Evolutionary conservation across 805 yeast genomes (phyloP), one percentile per base, ranked within the genome.

Genomic region (Candida sphagnicola): DNA sequence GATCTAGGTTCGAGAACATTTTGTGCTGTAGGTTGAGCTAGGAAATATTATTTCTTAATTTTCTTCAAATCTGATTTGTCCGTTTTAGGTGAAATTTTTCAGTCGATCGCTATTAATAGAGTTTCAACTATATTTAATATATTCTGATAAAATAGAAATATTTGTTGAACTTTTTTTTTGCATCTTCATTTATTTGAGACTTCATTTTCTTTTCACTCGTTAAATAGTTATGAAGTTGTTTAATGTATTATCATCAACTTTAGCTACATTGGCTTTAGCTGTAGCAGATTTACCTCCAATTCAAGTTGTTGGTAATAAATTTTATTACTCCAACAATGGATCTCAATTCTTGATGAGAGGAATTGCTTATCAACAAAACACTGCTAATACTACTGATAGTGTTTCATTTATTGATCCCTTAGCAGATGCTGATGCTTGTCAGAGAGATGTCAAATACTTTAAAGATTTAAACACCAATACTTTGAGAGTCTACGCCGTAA

Each of bases 261-360:
- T 44, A 21, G 31, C 41, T 23, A 21, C 43, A 6, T 28, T 40
- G 16, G 40, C 36, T 8, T 23, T 26, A 4, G 49, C 49, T 25
- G 38, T 33, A 11, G 42, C 34, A 15, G 48, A 40, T 30, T 46
- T 51, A 13, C 73, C 72, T 4, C 54, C 55, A 24, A 51, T 68
- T 24, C 71, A 67, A 40, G 65, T 68, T 13, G 59, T 65, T 28
- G 72, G 72, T 15, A 68, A 68, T 52, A 68, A 68, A 48, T 68
- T 67, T 44, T 68, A 48, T 53, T 67, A 50, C 53, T 42, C 59
- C 33, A 62, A 67, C 45, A 68, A 68, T 48, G 74, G 74, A 4
- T 56, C 72, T 11, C 74, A 67, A 43, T 68, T 67, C 40, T 60
- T 64, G 45, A 64, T 68, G 47, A 57, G 68, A 38, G 74, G 74